Evolutionary conservation across 1,284 basidiomycete species (phyloP).

Genomic region (Athelia sp.): DNA sequence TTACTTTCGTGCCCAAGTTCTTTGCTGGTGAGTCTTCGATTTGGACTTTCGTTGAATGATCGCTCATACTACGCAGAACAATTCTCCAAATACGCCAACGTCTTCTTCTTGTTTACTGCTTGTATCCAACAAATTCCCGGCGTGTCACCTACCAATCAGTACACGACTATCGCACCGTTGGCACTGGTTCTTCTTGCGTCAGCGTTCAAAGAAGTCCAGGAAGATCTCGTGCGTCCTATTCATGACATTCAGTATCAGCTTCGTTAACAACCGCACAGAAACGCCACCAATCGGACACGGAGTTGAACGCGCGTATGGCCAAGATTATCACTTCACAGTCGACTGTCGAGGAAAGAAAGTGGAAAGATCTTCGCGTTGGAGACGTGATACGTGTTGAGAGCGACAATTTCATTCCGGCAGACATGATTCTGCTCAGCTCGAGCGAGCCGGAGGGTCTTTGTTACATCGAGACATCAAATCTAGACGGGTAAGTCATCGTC

Average conservation of each 20-base stretch:
- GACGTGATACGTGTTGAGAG: conserved; percentile 90
- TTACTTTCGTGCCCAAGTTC: conserved; percentile 93
- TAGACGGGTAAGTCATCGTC: conserved; percentile 77
- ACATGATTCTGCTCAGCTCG: conserved; percentile 83
- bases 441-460: conserved; percentile 97
- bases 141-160: conserved; percentile 94
- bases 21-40: conserved; percentile 63
- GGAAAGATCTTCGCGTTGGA: conserved; percentile 89
- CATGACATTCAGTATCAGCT: neutral
- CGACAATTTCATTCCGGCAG: conserved; percentile 95
- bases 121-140: conserved; percentile 98
- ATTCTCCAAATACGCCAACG: conserved; percentile 98
- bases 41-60: neutral
- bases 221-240: conserved; percentile 69
- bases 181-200: conserved; percentile 88
- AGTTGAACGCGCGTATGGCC: conserved; percentile 82
- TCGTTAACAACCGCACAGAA: conserved; percentile 48
- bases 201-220: conserved; percentile 96
- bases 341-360: conserved; percentile 74
- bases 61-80: conserved; percentile 59
- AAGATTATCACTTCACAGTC: conserved; percentile 71
- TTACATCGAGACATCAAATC: conserved; percentile 96
- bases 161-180: conserved; percentile 94
- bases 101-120: conserved; percentile 99
- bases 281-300: conserved; percentile 92